Evolutionary conservation across 805 yeast species (phyloP).

Genomic region (Starmera quercuum): DNA sequence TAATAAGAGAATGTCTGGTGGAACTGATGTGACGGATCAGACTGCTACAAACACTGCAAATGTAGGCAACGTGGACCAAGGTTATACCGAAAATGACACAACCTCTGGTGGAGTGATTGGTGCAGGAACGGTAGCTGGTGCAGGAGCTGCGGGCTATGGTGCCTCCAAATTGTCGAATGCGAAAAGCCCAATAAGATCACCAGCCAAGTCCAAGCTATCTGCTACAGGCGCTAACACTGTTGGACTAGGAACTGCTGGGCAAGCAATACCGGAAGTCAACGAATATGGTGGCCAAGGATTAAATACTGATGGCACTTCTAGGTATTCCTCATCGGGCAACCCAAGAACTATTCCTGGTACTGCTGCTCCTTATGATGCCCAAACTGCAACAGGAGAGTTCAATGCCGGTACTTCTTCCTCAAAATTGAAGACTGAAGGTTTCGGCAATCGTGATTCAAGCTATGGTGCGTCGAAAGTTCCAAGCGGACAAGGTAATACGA

Average conservation of each 20-base stretch:
- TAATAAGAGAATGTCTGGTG: conserved; percentile 5
- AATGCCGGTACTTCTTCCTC: background rate
- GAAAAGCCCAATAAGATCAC: no score
- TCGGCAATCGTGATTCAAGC: background rate
- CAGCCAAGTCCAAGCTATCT: background rate
- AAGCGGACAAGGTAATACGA: background rate
- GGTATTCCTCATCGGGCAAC: background rate
- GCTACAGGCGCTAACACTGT: background rate
- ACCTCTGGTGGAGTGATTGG: background rate
- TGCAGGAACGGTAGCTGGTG: conserved; percentile 1
- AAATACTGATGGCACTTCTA: background rate
- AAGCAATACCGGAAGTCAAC: background rate
- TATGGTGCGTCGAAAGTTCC: background rate
- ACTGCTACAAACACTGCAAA: background rate
- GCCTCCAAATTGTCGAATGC: background rate
- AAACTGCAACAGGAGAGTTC: background rate
- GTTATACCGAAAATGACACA: background rate
- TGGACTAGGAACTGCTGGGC: background rate
- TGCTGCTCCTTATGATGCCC: background rate
- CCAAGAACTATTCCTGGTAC: background rate
- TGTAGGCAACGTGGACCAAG: background rate
- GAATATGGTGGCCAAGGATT: background rate
- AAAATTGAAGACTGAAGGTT: background rate
- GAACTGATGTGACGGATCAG: conserved; percentile 1
- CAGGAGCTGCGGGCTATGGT: conserved; percentile 3